Evolutionary conservation across 192 early-diverging fungal species (phyloP).

Genomic region (Gryganskiella cystojenkinii): DNA sequence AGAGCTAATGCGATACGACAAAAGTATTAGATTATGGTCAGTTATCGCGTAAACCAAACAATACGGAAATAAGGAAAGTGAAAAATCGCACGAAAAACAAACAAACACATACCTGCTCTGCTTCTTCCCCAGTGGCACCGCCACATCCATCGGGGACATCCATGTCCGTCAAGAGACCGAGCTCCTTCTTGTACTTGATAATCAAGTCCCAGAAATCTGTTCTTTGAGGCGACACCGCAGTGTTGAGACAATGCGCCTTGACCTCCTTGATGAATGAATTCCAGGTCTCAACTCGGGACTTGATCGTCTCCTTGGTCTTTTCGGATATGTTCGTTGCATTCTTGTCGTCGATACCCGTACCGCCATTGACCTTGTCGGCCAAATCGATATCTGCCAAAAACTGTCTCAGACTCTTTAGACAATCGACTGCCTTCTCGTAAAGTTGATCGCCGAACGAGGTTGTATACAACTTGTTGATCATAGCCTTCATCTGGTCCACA

Average conservation of each 20-base stretch:
- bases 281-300: constrained; percentile 50
- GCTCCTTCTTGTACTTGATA: constrained; percentile 25
- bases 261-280: constrained; percentile 65
- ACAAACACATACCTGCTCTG: constrained; percentile 56
- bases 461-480: constrained; percentile 60
- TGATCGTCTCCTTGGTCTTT: constrained; percentile 13
- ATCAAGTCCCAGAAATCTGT: constrained; percentile 66
- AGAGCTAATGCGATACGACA: constrained; percentile 6
- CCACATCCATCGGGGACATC: constrained; percentile 55
- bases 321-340: background rate
- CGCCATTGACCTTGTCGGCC: background rate
- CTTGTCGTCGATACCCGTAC: background rate
- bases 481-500: constrained; percentile 64
- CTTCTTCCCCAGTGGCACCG: constrained; percentile 56
- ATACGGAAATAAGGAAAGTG: background rate
- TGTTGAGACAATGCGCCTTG: constrained; percentile 43
- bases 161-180: constrained; percentile 58
- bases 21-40: background rate
- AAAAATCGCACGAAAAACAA: background rate
- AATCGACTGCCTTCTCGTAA: constrained; percentile 67
- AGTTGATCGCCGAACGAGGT: constrained; percentile 66
- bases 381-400: constrained; percentile 17
- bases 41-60: too few species aligned
- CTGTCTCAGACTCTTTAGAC: constrained; percentile 61
- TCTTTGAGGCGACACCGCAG: constrained; percentile 33